phyloP scores from a whole-genome alignment of 768 basidiomycete species.

The Tricholoma sp. region DNA sequence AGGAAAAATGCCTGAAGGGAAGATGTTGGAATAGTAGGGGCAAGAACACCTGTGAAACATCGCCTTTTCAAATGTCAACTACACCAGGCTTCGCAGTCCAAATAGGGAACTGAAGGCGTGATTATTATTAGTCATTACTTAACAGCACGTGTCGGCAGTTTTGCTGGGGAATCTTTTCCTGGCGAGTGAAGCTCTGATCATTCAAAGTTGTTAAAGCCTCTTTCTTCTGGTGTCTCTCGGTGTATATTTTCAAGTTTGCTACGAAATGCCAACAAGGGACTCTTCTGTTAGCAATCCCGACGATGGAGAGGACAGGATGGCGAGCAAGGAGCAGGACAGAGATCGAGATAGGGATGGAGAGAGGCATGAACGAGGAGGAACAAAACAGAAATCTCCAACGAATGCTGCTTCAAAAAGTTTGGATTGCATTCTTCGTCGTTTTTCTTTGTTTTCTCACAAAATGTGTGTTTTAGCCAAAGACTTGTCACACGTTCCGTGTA shows the following conservation, averaged over 20 bases:
- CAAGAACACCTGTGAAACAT: too few species aligned
- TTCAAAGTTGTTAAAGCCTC: neutral
- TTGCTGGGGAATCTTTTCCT: slow-evolving; percentile 32
- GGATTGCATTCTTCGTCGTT: too few species aligned
- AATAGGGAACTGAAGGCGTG: too few species aligned
- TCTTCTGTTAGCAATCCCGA: slow-evolving; percentile 13
- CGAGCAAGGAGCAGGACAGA: slow-evolving; percentile 8
- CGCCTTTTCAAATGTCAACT: too few species aligned
- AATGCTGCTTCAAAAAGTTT: slow-evolving; percentile 17
- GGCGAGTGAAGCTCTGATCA: slow-evolving; percentile 13
- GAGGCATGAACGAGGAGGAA: slow-evolving; percentile 13
- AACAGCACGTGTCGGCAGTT: slow-evolving; percentile 35
- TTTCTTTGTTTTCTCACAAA: too few species aligned
- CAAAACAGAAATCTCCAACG: slow-evolving; percentile 16
- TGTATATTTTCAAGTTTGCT: neutral
- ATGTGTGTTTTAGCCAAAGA: slow-evolving; percentile 68
- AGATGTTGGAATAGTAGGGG: too few species aligned
- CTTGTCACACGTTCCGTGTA: slow-evolving; percentile 94
- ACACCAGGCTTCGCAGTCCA: too few species aligned
- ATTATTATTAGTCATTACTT: slow-evolving; percentile 21
- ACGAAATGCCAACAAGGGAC: slow-evolving; percentile 16
- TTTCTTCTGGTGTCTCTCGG: neutral
- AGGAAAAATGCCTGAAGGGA: too few species aligned
- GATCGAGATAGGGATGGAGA: slow-evolving; percentile 16
- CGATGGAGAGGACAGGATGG: slow-evolving; percentile 12